Percentiles rank a stretch among this genome's conserved stretches.
These are phyloP conservation scores for Pseudogymnoascus sp. DNA, from an alignment of 2,329 filamentous ascomycete genomes.

Conservation along the genomic window DNA sequence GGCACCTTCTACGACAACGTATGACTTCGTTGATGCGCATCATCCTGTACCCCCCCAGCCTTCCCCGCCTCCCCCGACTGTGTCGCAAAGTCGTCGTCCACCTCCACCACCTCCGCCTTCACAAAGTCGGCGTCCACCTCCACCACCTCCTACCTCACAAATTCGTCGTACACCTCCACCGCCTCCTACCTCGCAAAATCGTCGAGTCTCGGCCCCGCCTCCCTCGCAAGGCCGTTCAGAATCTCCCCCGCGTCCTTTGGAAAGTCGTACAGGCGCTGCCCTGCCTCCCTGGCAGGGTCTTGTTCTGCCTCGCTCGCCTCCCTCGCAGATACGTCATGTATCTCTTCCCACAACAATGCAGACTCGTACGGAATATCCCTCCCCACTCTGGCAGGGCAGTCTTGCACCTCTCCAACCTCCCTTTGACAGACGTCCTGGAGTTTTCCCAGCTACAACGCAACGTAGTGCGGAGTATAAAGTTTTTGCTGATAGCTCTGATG, in stretches of 20 bases:
- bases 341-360: background rate
- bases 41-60: background rate
- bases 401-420: too few species aligned
- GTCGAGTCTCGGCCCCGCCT: background rate
- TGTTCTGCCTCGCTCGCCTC: background rate
- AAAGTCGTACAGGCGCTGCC: too few species aligned
- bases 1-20: background rate
- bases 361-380: background rate
- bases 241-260: background rate
- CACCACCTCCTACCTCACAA: background rate
- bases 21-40: background rate
- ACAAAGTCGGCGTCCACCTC: background rate
- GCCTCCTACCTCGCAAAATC: background rate
- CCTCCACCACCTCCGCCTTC: background rate
- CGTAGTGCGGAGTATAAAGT: background rate
- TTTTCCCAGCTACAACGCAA: background rate
- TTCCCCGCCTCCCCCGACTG: background rate
- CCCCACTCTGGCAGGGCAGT: background rate
- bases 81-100: background rate
- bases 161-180: background rate
- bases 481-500: background rate
- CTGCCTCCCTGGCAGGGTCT: background rate
- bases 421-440: background rate
- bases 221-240: background rate
- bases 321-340: background rate